These are phyloP conservation scores for Cladobotryum protrusum DNA, from an alignment of 2,329 filamentous ascomycete genomes.

Conservation along the genomic window DNA sequence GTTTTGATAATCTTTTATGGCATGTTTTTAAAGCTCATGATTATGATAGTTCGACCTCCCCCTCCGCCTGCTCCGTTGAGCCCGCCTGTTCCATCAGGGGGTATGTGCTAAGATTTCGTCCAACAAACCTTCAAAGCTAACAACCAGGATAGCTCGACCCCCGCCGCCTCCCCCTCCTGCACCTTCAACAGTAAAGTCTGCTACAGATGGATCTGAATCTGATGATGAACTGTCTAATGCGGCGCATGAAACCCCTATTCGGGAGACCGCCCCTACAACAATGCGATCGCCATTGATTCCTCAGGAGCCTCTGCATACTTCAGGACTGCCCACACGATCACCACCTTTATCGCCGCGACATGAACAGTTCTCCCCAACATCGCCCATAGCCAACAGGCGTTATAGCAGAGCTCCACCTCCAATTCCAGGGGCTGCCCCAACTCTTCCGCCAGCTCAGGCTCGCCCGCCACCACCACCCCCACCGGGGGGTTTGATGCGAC, in stretches of 20 bases:
- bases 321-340: constrained; percentile 24
- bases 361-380: constrained; percentile 38
- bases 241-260: constrained; percentile 32
- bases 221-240: constrained; percentile 74
- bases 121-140: constrained; percentile 18
- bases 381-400: constrained; percentile 45
- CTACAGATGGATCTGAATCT: constrained; percentile 74
- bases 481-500: constrained; percentile 47
- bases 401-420: constrained; percentile 53
- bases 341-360: constrained; percentile 30
- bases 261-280: constrained; percentile 20
- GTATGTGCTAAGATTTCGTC: background rate
- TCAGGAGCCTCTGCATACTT: constrained; percentile 25
- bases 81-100: constrained; percentile 7
- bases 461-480: constrained; percentile 65
- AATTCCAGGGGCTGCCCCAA: constrained; percentile 50
- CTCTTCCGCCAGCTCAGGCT: constrained; percentile 42
- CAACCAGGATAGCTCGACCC: constrained; percentile 51
- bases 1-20: constrained; percentile 24
- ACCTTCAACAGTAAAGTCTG: constrained; percentile 51
- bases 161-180: constrained; percentile 48
- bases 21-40: background rate
- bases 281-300: constrained; percentile 37
- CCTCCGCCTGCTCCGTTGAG: constrained; percentile 11
- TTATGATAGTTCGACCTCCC: constrained; percentile 4